A percentile compares a stretch with the other conserved stretches of the same genome.
These are phyloP conservation scores for Thuja plicata DNA, from an alignment of 83 land plant genomes.

Conservation along the genomic window DNA sequence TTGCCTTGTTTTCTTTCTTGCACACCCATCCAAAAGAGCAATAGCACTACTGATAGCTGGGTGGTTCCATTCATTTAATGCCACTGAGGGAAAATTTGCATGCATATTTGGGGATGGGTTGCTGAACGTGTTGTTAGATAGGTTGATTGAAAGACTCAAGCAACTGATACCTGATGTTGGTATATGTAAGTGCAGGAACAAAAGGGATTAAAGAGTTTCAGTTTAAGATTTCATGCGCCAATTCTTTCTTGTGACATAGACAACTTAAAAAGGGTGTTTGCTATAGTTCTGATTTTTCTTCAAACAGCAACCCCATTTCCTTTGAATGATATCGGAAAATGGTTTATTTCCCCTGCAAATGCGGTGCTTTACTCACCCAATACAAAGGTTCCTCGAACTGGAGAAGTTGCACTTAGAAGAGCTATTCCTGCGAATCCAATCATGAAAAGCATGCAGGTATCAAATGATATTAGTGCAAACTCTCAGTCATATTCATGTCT, in stretches of 20 bases:
- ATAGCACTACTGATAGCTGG: not conserved
- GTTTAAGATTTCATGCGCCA: constrained; percentile 7
- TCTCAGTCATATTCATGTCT: not conserved
- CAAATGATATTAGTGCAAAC: not conserved
- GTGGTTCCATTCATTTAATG: not conserved
- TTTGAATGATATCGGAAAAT: constrained; percentile 18
- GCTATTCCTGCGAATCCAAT: constrained; percentile 92
- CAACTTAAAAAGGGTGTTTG: constrained; percentile 28
- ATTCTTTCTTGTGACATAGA: constrained; percentile 16
- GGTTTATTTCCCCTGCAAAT: constrained; percentile 48
- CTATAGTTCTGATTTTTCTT: constrained; percentile 29
- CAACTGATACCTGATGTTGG: not conserved
- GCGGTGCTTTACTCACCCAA: constrained; percentile 98
- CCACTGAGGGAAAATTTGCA: not conserved
- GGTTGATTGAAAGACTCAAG: not conserved
- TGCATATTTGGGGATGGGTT: not conserved
- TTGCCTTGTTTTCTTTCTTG: not conserved
- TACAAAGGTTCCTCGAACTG: constrained; percentile 91
- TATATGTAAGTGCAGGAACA: not conserved
- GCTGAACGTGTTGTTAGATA: not conserved
- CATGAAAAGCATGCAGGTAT: constrained; percentile 89
- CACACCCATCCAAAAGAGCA: not conserved
- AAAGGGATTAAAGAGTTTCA: not conserved
- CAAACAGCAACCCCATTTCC: constrained; percentile 61
- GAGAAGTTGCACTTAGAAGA: constrained; percentile 90